These are phyloP conservation scores for Dysphania ambrosioides DNA, from an alignment of 148 eudicot species.

Conservation along the genomic window DNA sequence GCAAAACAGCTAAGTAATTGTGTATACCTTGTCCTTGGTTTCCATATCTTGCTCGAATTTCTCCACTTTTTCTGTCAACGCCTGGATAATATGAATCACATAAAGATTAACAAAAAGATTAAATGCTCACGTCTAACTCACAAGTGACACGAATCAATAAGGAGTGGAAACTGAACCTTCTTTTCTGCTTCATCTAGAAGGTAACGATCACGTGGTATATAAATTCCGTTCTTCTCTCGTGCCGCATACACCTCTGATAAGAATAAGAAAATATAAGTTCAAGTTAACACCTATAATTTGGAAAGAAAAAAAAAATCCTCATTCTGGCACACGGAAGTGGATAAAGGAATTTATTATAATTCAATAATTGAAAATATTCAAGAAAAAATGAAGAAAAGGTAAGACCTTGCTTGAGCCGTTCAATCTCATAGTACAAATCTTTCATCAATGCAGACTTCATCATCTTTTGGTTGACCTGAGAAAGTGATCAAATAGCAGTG, in stretches of 20 bases:
- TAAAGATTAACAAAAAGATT: constrained; percentile 16
- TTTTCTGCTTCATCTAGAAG: constrained; percentile 93
- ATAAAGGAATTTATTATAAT: background rate
- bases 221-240: constrained; percentile 96
- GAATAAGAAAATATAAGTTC: constrained; percentile 13
- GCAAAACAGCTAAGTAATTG: background rate
- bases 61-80: constrained; percentile 83
- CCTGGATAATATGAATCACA: constrained; percentile 45
- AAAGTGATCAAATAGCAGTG: constrained; percentile 19
- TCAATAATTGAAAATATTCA: too few relatives aligned
- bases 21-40: constrained; percentile 74
- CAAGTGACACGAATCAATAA: background rate
- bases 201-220: constrained; percentile 87
- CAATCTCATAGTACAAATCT: constrained; percentile 89
- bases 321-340: background rate
- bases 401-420: constrained; percentile 91
- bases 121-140: background rate
- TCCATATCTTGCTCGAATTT: constrained; percentile 84
- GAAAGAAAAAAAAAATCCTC: background rate
- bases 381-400: background rate
- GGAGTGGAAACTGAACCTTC: constrained; percentile 44
- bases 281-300: background rate
- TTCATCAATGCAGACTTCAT: constrained; percentile 96
- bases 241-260: constrained; percentile 89
- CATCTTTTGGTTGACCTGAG: constrained; percentile 92